Base-by-base conservation (phyloP, 2,329 filamentous ascomycete species). In the Nemania diffusa region DNA sequence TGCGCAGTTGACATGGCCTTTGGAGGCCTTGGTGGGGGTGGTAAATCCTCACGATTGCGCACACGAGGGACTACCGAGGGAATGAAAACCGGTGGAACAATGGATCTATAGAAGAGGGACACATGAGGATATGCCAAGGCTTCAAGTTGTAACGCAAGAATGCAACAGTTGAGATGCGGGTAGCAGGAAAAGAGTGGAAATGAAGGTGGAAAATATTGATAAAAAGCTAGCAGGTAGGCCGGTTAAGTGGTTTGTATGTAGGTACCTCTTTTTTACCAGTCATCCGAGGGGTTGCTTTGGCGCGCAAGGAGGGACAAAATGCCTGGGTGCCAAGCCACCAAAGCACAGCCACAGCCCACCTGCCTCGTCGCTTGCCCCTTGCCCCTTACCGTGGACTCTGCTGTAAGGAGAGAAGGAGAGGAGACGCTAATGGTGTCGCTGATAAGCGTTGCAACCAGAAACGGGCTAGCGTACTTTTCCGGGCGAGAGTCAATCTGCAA, bases 1-100 rank as follows among this genome's bases (percentile, higher is more conserved):
- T 53, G 67, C 32, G 42, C 29, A n/a, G 44, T 68, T 56, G 56
- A 50, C 68, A 72, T 69, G 62, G 46, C 67, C 64, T 46, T 27
- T n/a, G 24, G 32, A 34, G 13, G 44, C 17, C 8, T 27, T 55
- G 58, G 68, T 32, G n/a, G 62, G 59, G 64, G 58, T 60, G 42
- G 50, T 44, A 27, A 9, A 24, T 24, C 27, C n/a, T 62, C n/a
- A 4, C 48, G 40, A 44, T 46, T 37, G 67, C 57, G 57, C 58
- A 51, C 13, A 59, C 42, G 32, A 48, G 51, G 9, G 26, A 20
- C 40, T 46, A 56, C 24, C 5, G 11, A 34, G 51, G 29, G 9
- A 37, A 55, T 22, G 48, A 34, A 57, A 9, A 32, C n/a, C 37
- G 22, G 44, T 29, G 48, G 26, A 53, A 32, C 22, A 20, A 24